Conservation (phyloP, 208 protist genomes). For the Phytomonas sp. region DNA sequence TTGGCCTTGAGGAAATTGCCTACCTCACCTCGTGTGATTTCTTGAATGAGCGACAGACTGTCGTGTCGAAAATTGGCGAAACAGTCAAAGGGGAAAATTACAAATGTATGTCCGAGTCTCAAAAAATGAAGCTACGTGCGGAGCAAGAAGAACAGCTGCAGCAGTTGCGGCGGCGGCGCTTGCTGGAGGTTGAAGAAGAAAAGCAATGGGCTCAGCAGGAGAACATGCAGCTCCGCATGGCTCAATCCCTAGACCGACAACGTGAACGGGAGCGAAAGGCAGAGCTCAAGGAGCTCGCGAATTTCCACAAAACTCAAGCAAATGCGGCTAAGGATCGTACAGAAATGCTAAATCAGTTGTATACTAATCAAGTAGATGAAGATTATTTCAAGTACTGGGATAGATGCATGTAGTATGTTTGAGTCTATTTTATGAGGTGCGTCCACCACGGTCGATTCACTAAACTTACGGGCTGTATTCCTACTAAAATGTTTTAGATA, state of each 20-base stretch:
- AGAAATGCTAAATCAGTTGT: conserved; percentile 62
- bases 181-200: conserved; percentile 83
- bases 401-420: conserved; percentile 42
- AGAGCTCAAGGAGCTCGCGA: conserved; percentile 47
- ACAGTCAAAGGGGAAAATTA: conserved; percentile 73
- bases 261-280: conserved; percentile 69
- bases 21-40: conserved; percentile 84
- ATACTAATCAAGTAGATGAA: conserved; percentile 83
- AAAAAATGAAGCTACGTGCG: conserved; percentile 40
- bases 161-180: conserved; percentile 64
- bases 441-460: neutral
- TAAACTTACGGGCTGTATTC: neutral
- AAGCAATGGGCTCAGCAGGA: conserved; percentile 85
- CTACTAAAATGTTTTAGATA: neutral
- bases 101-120: conserved; percentile 61
- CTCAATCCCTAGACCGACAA: conserved; percentile 78
- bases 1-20: conserved; percentile 85
- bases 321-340: conserved; percentile 36
- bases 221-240: conserved; percentile 85
- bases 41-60: conserved; percentile 83
- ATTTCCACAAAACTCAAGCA: conserved; percentile 59
- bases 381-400: conserved; percentile 91
- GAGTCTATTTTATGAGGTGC: neutral
- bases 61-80: conserved; percentile 57
- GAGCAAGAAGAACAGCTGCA: conserved; percentile 76